Base-by-base conservation (phyloP, 306 rosid species). In the Cercis canadensis region DNA sequence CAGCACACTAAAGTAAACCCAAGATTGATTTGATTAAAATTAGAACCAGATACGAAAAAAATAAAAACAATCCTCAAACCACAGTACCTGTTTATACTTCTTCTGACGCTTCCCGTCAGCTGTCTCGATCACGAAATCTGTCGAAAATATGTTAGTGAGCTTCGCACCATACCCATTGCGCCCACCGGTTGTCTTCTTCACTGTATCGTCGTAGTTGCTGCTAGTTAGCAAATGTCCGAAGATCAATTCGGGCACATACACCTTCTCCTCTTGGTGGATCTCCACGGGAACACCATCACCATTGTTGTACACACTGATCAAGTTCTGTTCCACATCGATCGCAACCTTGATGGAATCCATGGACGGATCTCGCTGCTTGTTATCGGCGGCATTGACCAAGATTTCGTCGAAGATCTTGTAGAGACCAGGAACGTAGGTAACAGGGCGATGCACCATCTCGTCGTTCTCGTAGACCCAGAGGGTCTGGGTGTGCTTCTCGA, bases 361-460 rank as follows among this genome's bases (percentile, higher is more conserved):
- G 1, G 82, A 70, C 4, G 88, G 89, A 33, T 94, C 98, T 4
- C 98, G 76, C 86, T 94, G 98, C 74, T 94, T 94, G 77, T 94
- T 94, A 37, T 94, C 98, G 0, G 98, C 97, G 0, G 98, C 98
- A 16, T 90, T 94, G 52, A 94, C 98, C 18, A 94, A 84, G 14
- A 94, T 94, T 84, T 94, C 98, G 13, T 90, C 98, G 56, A 94
- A 94, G 85, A 94, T 94, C 78, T 94, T 94, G 88, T 90, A 90
- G 0, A 94, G 92, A 1, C 97, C 98, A 0, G 98, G 97, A 33
- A 94, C 98, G 68, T 88, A 94, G 64, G 87, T 18, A 10, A 94
- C 72, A 3, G 87, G 16, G 3, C 98, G 97, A 32, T 86, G 32
- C 0, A 90, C 85, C 97, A 94, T 87, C 58, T 82, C 85, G 2